Evolutionary conservation across 78 protist species (phyloP).

Genomic region (Carpediemonas membranifera): DNA sequence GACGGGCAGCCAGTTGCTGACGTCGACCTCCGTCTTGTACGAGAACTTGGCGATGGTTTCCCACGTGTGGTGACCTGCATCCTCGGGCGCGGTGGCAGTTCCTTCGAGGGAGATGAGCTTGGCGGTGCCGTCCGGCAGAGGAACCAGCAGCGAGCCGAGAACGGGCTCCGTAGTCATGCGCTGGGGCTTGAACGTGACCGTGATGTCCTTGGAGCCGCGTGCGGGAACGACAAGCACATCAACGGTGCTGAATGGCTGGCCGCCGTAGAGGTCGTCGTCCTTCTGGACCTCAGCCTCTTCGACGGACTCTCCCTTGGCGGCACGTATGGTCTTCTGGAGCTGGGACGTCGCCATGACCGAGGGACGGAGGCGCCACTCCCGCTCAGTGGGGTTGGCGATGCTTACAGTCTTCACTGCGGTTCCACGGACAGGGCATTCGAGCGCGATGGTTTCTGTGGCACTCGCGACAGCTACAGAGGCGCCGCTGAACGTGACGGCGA

Average conservation of each 20-base stretch:
- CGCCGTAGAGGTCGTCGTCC: no score
- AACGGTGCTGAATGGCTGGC: no score
- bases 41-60: slow-evolving; percentile 10
- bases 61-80: background rate
- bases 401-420: background rate
- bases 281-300: no score
- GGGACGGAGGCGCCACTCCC: slow-evolving; percentile 41
- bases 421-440: slow-evolving; percentile 35
- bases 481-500: slow-evolving; percentile 38
- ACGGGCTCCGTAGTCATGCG: slow-evolving; percentile 22
- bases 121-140: slow-evolving; percentile 61
- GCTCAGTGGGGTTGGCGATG: slow-evolving; percentile 2
- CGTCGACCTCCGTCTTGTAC: background rate
- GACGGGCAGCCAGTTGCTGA: slow-evolving; percentile 47
- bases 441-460: background rate
- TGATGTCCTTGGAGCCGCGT: background rate
- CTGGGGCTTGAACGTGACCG: slow-evolving; percentile 43
- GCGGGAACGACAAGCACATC: no score
- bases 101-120: slow-evolving; percentile 37
- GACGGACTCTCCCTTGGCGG: no score
- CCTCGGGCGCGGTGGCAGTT: background rate
- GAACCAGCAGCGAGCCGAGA: slow-evolving; percentile 44
- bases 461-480: slow-evolving; percentile 17
- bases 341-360: no score
- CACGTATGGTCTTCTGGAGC: no score